Conservation (phyloP, 2,329 filamentous ascomycete species). For the Penicillium verrucosum region DNA sequence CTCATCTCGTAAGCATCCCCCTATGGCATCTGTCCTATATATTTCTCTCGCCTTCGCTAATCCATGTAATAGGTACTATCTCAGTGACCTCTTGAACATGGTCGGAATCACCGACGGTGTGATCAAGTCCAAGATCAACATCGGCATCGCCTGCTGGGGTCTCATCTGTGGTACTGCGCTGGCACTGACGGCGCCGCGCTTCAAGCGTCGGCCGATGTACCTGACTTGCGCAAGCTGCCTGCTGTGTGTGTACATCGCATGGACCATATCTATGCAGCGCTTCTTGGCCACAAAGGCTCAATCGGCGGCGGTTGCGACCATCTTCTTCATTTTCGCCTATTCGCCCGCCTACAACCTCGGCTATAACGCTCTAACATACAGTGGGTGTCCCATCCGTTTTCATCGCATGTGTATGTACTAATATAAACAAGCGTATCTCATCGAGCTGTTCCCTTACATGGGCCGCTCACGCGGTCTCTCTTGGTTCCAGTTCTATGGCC, state of each 20-base stretch:
- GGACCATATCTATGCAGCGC: conserved; percentile 50
- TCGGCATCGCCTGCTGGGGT: conserved; percentile 41
- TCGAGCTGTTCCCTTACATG: conserved; percentile 60
- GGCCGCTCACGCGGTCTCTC: conserved; percentile 58
- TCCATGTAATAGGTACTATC: conserved; percentile 28
- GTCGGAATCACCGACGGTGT: conserved; percentile 38
- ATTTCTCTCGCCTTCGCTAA: conserved; percentile 10
- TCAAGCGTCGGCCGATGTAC: conserved; percentile 46
- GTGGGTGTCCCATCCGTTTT: conserved; percentile 6
- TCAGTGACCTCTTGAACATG: conserved; percentile 35
- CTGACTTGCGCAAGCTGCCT: conserved; percentile 51
- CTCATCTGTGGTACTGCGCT: conserved; percentile 39
- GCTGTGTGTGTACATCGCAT: conserved; percentile 53
- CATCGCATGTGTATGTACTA: neutral
- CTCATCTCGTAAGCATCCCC: conserved; percentile 19
- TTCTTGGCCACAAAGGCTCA: conserved; percentile 34
- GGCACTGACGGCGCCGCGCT: conserved; percentile 43
- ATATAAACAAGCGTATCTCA: conserved; percentile 43
- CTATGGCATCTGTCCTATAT: neutral
- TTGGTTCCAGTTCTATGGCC: conserved; percentile 55
- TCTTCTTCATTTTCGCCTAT: conserved; percentile 62
- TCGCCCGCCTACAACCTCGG: conserved; percentile 61
- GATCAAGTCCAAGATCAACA: conserved; percentile 42
- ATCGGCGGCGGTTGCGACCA: conserved; percentile 39
- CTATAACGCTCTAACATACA: conserved; percentile 61